These are phyloP conservation scores for thale cress (Arabidopsis thaliana) DNA, from an alignment of 345 rosid species.

Conservation along the genomic window DNA sequence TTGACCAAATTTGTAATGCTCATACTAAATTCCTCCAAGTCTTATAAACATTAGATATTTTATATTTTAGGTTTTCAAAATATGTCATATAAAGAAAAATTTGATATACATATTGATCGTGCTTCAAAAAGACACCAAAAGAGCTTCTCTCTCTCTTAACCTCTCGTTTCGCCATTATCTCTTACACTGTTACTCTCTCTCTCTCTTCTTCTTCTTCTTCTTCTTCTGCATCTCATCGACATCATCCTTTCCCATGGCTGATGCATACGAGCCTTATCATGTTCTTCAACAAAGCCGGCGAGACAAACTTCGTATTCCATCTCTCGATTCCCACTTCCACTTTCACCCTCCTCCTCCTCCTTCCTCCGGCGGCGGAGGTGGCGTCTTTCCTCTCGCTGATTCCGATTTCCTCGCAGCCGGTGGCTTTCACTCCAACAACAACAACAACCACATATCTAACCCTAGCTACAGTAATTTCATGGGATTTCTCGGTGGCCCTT, in stretches of 20 bases:
- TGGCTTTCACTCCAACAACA: constrained; percentile 58
- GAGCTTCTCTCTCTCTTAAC: constrained; percentile 43
- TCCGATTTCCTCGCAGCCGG: constrained; percentile 56
- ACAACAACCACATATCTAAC: constrained; percentile 51
- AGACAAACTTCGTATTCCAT: constrained; percentile 76
- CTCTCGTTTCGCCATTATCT: constrained; percentile 72
- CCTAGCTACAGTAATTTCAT: constrained; percentile 62
- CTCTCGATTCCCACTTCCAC: constrained; percentile 45
- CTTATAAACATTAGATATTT: constrained; percentile 22
- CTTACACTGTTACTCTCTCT: constrained; percentile 52
- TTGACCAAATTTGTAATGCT: constrained; percentile 36
- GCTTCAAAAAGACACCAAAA: constrained; percentile 43
- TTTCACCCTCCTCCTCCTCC: constrained; percentile 39
- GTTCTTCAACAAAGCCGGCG: constrained; percentile 91
- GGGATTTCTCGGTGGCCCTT: constrained; percentile 46
- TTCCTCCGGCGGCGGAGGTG: constrained; percentile 32
- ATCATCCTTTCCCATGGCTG: constrained; percentile 42
- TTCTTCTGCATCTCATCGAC: constrained; percentile 1
- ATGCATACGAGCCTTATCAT: constrained; percentile 88
- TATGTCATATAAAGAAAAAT: constrained; percentile 6
- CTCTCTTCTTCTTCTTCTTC: constrained; percentile 1
- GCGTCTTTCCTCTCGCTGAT: constrained; percentile 59
- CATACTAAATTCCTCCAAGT: constrained; percentile 14
- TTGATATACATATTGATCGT: constrained; percentile 35
- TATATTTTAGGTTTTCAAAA: neutral